Base-by-base conservation (phyloP, 225 moss, liverwort and hornwort species). In the Sphagnum contortum region DNA sequence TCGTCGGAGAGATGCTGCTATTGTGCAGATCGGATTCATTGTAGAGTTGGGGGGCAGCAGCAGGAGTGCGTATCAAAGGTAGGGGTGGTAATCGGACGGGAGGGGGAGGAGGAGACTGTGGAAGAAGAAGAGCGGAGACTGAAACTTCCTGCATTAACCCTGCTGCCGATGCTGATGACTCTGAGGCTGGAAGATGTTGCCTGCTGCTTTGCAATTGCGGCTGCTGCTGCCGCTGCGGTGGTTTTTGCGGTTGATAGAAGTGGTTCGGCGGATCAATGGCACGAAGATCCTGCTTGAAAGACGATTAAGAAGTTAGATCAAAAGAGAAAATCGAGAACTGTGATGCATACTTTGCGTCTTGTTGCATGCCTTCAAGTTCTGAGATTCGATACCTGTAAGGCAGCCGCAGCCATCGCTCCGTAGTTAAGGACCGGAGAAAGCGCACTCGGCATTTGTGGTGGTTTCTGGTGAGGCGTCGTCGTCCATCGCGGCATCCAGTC, bases 31-130 rank as follows among this genome's bases (percentile, higher is more conserved):
- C 84, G 5, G 76, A 77, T 66, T 85, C 84, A 0, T 78, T 78
- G 64, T 76, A 76, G 45, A 85, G 52, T 8, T 81, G 84, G 12
- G 29, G 29, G 1, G 29, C 29, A 29, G 29, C 29, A 29, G 29
- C 29, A 29, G 84, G 84, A 12, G 84, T 85, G 50, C 84, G 66
- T 8, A 84, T 80, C 62, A 72, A 80, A 0, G 83, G 83, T n/a
- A 74, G 74, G 0, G 29, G 29, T 29, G 83, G 77, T 29, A 71
- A 48, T 3, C 67, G 75, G 59, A 73, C 61, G 12, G 84, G 69
- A 71, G 75, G 67, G 69, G 74, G 83, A 65, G 74, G 74, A 3
- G 59, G 70, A 10, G 60, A 55, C 29, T 29, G 29, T 29, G 63
- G 60, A 67, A n/a, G 84, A 56, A 8, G 74, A 74, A 12, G 72